Base-by-base conservation (phyloP, 2,329 filamentous ascomycete species). In the Sporothrix dimorphospora region DNA sequence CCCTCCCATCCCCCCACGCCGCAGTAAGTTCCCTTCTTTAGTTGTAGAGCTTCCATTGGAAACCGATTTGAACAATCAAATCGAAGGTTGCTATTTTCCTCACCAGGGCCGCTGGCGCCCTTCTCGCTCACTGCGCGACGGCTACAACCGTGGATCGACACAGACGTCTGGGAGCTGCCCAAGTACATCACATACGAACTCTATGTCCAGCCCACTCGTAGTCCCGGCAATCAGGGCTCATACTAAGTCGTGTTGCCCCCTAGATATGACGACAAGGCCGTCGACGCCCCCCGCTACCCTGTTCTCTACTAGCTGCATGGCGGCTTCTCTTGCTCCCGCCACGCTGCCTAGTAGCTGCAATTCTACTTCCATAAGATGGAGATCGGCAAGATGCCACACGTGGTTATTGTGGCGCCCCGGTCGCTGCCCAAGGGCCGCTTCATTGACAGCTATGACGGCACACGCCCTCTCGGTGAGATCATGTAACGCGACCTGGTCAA, bases 91-190 rank as follows among this genome's bases (percentile, higher is more conserved):
- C n/a, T n/a, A n/a, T n/a, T n/a, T n/a, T n/a, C n/a, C n/a, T n/a
- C n/a, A n/a, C n/a, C n/a, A n/a, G n/a, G 47, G 47, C 47, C 47
- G 47, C 47, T 51, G 47, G 47, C 47, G n/a, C 47, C 47, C 47
- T 3, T 51, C 47, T 1, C 2, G 7, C 2, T 19, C 47, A 2
- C 47, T 51, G 6, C 47, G 16, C 47, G 47, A 51, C 47, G 16
- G 47, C 47, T 51, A 51, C 47, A 51, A 51, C 47, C 47, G 47
- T 51, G 47, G 47, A 51, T 51, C 47, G 47, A 51, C n/a, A 51
- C 47, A 11, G 47, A 51, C 7, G 47, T 51, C 47, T 51, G 47
- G 47, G 47, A 51, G 16, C 47, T 51, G 47, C 47, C 47, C 47
- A 16, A 9, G 1, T 51, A 16, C 47, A 51, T 51, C 47, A 51